phyloP scores from a whole-genome alignment of 2,329 filamentous ascomycete species.

The Ascomycota sp. region DNA sequence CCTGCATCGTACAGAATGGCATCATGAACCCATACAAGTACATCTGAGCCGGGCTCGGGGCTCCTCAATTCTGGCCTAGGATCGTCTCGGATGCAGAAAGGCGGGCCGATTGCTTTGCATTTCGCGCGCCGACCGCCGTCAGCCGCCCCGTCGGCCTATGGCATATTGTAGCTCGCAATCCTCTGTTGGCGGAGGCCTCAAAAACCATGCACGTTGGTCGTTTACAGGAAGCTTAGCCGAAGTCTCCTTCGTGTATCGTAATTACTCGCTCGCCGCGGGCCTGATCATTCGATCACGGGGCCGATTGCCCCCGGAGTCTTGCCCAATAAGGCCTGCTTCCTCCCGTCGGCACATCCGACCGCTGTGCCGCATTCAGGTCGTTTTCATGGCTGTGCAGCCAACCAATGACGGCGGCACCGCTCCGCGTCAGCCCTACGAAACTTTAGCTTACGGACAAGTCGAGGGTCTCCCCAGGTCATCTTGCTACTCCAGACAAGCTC shows the following conservation, averaged over 20 bases:
- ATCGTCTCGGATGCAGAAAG: not conserved
- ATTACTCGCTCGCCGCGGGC: not conserved
- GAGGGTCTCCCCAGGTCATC: not conserved
- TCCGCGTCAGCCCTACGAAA: constrained; percentile 7
- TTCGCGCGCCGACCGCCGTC: not conserved
- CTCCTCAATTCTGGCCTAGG: not conserved
- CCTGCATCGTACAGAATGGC: constrained; percentile 43
- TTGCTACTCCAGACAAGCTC: not conserved
- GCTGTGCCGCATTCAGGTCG: constrained; percentile 2
- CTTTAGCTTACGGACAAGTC: constrained; percentile 2
- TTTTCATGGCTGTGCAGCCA: constrained; percentile 3
- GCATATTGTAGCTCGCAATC: not conserved
- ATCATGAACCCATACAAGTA: constrained; percentile 99
- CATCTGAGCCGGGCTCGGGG: constrained; percentile 25
- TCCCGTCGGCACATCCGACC: constrained; percentile 1
- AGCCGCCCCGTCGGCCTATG: not conserved
- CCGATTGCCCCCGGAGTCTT: constrained; percentile 1
- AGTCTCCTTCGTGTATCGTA: not conserved
- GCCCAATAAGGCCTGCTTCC: not conserved
- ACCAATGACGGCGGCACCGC: constrained; percentile 3
- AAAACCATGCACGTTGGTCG: not conserved
- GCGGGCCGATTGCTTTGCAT: not conserved
- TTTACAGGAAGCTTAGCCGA: constrained; percentile 1
- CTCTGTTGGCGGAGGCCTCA: constrained; percentile 1
- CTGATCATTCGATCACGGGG: not conserved